Evolutionary conservation across 2,329 filamentous ascomycete genomes (phyloP).

Genomic region (Penicillium paneum): DNA sequence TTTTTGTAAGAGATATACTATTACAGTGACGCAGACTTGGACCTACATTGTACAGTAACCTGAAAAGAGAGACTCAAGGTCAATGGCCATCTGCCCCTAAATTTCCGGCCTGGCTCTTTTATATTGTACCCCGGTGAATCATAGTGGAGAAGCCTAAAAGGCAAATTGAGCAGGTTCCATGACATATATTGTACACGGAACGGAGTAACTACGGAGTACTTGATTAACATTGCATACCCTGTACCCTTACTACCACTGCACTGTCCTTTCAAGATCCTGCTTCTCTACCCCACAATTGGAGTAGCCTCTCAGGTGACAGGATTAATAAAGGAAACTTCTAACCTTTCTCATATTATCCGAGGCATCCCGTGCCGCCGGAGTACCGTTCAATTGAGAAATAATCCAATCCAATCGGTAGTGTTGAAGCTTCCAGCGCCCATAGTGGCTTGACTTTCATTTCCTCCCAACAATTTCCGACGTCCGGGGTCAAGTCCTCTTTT

Average conservation of each 20-base stretch:
- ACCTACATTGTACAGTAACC: not conserved
- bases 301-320: constrained; percentile 1
- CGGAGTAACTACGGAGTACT: not conserved
- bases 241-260: not conserved
- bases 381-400: not conserved
- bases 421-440: not conserved
- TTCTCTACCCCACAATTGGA: not conserved
- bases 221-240: not conserved
- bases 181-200: not conserved
- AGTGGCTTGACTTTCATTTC: not conserved
- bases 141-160: constrained; percentile 14
- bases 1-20: not conserved
- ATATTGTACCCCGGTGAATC: constrained; percentile 12
- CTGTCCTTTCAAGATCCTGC: not conserved
- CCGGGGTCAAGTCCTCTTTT: not conserved
- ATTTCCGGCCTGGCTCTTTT: not conserved
- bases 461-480: not conserved
- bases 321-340: constrained; percentile 6
- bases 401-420: not conserved
- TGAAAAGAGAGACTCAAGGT: not conserved
- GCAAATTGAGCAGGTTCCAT: constrained; percentile 15
- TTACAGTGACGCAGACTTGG: not conserved
- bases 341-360: constrained; percentile 2
- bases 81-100: constrained; percentile 3
- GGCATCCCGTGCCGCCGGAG: constrained; percentile 6